Conservation (phyloP, 2,329 filamentous ascomycete genomes). For the Diaporthe sp. region DNA sequence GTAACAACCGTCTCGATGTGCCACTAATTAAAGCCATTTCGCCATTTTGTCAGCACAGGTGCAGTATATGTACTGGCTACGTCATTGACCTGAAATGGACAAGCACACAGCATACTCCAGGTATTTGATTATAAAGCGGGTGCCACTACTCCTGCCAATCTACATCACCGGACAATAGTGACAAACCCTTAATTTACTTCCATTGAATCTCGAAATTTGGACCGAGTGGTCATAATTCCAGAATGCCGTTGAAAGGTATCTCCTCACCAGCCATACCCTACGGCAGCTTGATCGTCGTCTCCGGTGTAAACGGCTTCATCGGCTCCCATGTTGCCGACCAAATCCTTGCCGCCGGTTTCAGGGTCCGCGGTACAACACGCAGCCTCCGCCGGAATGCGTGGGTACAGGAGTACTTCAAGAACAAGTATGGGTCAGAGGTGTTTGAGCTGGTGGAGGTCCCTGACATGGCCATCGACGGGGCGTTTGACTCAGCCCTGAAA, state of each 20-base stretch:
- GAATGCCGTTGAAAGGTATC: conserved; percentile 4
- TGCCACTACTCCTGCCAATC: background rate
- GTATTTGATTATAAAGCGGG: no score
- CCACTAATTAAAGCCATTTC: background rate
- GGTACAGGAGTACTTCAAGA: conserved; percentile 45
- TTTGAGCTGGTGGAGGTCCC: conserved; percentile 50
- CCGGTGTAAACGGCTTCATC: conserved; percentile 59
- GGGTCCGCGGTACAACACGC: conserved; percentile 57
- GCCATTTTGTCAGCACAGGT: background rate
- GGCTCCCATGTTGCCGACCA: conserved; percentile 55
- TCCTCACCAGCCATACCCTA: conserved; percentile 16
- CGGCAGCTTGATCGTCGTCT: conserved; percentile 52
- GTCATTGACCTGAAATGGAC: conserved; percentile 12
- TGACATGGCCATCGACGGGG: conserved; percentile 45
- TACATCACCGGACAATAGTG: background rate
- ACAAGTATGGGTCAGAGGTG: conserved; percentile 46
- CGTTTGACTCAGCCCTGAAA: background rate
- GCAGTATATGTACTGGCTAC: background rate
- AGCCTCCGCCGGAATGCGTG: conserved; percentile 48
- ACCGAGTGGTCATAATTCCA: no score
- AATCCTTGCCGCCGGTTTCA: conserved; percentile 53
- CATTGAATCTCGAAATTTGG: background rate
- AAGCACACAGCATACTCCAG: background rate
- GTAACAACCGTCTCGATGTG: background rate
- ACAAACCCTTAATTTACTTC: background rate